phyloP scores from a whole-genome alignment of 2,329 filamentous ascomycete species.

The Huntiella savannae region DNA sequence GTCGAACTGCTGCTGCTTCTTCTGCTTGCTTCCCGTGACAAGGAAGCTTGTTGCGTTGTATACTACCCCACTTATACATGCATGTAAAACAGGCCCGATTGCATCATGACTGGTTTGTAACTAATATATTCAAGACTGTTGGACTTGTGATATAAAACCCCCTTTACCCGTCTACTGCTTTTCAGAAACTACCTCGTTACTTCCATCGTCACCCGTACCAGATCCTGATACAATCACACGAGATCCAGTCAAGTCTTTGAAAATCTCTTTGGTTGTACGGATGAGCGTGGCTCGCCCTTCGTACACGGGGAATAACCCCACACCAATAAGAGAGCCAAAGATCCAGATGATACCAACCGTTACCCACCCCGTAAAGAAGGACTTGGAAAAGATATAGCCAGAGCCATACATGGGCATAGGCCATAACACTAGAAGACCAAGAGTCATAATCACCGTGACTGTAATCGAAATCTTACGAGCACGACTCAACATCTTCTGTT shows the following conservation, averaged over 20 bases:
- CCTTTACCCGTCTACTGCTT: conserved; percentile 3
- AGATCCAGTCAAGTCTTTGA: conserved; percentile 15
- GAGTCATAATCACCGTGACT: conserved; percentile 26
- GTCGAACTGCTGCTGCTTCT: too few relatives aligned
- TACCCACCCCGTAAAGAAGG: conserved; percentile 71
- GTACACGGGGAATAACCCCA: conserved; percentile 65
- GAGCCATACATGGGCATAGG: conserved; percentile 81
- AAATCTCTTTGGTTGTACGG: conserved; percentile 23
- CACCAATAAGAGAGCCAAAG: conserved; percentile 50
- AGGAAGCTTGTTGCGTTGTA: too few relatives aligned
- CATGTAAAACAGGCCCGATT: background rate
- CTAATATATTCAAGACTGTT: conserved; percentile 1
- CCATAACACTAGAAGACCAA: conserved; percentile 65
- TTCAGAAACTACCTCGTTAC: too few relatives aligned
- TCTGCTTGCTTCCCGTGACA: too few relatives aligned
- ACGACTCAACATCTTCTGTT: conserved; percentile 31
- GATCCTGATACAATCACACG: too few relatives aligned
- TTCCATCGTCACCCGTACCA: too few relatives aligned
- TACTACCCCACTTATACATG: background rate
- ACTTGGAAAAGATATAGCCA: conserved; percentile 62
- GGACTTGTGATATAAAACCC: conserved; percentile 13
- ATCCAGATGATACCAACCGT: conserved; percentile 63
- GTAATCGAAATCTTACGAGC: conserved; percentile 29
- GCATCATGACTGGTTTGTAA: background rate
- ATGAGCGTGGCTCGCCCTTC: conserved; percentile 53